phyloP scores from a whole-genome alignment of 2,329 filamentous ascomycete species.

The Botrytis pseudocinerea region DNA sequence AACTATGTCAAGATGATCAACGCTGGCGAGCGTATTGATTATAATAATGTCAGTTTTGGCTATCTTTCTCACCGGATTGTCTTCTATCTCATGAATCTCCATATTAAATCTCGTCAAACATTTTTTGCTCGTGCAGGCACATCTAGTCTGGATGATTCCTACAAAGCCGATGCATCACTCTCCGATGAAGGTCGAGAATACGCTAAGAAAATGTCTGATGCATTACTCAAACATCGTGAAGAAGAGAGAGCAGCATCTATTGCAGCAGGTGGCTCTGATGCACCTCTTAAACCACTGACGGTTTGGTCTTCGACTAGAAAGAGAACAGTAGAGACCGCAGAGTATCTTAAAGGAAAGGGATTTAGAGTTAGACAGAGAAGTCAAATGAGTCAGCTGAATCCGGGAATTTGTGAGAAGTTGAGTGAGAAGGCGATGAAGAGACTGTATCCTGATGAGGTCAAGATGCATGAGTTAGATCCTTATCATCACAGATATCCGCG shows the following conservation, averaged over 20 bases:
- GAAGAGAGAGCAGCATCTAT: constrained; percentile 72
- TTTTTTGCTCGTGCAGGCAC: constrained; percentile 90
- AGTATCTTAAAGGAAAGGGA: constrained; percentile 74
- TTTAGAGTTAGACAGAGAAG: constrained; percentile 89
- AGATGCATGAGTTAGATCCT: constrained; percentile 89
- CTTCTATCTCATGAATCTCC: constrained; percentile 95
- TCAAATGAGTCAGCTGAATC: constrained; percentile 96
- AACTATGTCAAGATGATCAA: constrained; percentile 99
- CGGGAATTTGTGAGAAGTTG: constrained; percentile 92
- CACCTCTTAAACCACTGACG: constrained; percentile 74
- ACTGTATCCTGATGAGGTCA: constrained; percentile 85
- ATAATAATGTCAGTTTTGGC: constrained; percentile 96
- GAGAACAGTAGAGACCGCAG: constrained; percentile 85
- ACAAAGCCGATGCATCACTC: constrained; percentile 85
- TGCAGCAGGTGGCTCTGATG: constrained; percentile 65
- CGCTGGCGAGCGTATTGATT: constrained; percentile 85
- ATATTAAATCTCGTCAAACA: constrained; percentile 92
- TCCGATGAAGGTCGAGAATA: constrained; percentile 80
- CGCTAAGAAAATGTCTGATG: constrained; percentile 81
- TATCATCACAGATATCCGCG: constrained; percentile 96
- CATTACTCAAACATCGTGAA: constrained; percentile 79
- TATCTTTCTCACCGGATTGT: constrained; percentile 97
- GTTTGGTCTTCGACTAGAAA: constrained; percentile 95
- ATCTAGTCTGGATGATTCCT: constrained; percentile 84
- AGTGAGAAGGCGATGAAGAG: constrained; percentile 78